Conservation (phyloP, 345 rosid species). For the Eucalyptus virginea region DNA sequence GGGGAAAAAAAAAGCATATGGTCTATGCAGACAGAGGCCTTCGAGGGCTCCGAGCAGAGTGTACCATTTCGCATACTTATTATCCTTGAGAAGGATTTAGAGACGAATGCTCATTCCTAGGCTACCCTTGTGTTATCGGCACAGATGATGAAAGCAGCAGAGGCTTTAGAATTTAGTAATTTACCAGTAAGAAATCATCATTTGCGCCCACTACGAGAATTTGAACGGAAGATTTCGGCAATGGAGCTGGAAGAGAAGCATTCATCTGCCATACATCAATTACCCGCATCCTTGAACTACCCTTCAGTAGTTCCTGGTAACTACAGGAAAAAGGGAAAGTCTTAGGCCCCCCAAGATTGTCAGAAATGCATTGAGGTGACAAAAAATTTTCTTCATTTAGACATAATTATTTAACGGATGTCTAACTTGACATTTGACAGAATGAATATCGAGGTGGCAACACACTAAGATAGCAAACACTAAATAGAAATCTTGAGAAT, state of each 20-base stretch:
- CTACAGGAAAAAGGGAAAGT: constrained; percentile 17
- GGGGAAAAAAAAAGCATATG: too few species aligned
- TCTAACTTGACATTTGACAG: background rate
- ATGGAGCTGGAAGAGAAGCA: constrained; percentile 74
- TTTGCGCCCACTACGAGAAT: constrained; percentile 68
- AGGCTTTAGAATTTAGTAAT: background rate
- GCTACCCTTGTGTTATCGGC: background rate
- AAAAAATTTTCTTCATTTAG: background rate
- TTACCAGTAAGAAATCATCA: constrained; percentile 84
- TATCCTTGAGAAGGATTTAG: background rate
- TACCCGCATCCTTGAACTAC: constrained; percentile 59
- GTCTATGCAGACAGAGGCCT: background rate
- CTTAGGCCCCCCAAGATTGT: background rate
- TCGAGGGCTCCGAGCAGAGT: background rate
- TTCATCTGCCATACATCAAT: constrained; percentile 82
- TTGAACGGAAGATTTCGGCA: constrained; percentile 23
- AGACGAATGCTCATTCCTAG: background rate
- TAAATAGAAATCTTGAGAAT: too few species aligned
- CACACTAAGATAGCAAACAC: too few species aligned
- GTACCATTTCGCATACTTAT: background rate
- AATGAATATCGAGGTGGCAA: background rate
- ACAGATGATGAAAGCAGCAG: background rate
- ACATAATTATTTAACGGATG: background rate
- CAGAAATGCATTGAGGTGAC: background rate
- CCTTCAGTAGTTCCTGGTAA: constrained; percentile 69